A percentile compares a stretch with the other conserved stretches of the same genome.
These are phyloP conservation scores for Backusella australiensis DNA, from an alignment of 192 early-diverging fungal species.

Conservation along the genomic window DNA sequence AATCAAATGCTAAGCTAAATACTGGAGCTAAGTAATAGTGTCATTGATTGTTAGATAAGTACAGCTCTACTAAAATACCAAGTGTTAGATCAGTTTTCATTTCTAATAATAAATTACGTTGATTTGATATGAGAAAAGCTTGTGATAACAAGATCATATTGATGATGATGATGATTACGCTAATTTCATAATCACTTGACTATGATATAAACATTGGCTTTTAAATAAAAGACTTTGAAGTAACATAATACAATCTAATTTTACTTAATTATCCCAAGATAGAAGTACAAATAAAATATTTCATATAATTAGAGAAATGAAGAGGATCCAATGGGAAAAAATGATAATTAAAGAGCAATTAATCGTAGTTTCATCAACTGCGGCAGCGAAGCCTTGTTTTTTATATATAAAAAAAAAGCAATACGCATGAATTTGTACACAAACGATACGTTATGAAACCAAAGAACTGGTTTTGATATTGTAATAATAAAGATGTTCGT, in stretches of 20 bases:
- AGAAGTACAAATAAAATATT: neutral
- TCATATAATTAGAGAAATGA: neutral
- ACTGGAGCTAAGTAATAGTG: neutral
- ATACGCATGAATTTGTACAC: neutral
- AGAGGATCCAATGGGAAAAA: neutral
- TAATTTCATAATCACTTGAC: neutral
- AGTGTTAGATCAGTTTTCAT: neutral
- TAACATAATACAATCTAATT: neutral
- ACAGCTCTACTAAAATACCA: neutral
- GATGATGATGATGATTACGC: neutral
- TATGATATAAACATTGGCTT: neutral
- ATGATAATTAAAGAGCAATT: neutral
- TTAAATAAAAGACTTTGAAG: neutral
- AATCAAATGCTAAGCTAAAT: neutral
- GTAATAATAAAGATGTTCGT: neutral
- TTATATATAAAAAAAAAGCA: neutral
- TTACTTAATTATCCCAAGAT: neutral
- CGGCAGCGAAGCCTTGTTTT: neutral
- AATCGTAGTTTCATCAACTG: neutral
- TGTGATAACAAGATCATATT: neutral
- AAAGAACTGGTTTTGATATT: neutral
- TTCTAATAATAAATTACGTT: neutral
- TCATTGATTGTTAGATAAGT: neutral
- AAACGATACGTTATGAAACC: no score
- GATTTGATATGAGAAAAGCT: neutral